Conservation (phyloP, 495 filamentous ascomycete species). For the Trichoderma asperelloides region DNA sequence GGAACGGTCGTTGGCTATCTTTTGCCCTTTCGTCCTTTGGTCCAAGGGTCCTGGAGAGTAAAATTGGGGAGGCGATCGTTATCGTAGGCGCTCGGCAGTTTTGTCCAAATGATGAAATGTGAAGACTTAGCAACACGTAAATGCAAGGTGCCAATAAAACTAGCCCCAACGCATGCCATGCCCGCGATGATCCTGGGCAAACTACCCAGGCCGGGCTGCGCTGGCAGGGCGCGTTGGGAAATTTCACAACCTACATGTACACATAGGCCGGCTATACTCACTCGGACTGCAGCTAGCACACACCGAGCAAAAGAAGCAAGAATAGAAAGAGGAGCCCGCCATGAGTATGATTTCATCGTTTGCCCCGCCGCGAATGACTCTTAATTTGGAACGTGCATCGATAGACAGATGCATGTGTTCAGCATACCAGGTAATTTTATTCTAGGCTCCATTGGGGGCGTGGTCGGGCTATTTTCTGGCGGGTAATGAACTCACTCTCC, state of each 20-base stretch:
- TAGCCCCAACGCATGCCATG: neutral
- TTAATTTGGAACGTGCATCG: neutral
- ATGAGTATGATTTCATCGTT: neutral
- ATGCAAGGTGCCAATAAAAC: neutral
- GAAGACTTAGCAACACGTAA: neutral
- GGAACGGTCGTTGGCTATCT: neutral
- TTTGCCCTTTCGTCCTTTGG: too few relatives aligned
- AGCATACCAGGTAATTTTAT: neutral
- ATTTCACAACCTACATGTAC: too few relatives aligned
- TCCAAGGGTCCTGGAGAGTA: too few relatives aligned
- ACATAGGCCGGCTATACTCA: too few relatives aligned
- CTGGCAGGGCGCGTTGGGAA: too few relatives aligned
- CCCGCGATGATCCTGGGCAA: neutral
- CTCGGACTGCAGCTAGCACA: too few relatives aligned
- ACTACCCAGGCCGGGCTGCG: neutral
- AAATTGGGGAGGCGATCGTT: too few relatives aligned
- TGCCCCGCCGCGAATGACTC: neutral
- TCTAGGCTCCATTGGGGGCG: neutral
- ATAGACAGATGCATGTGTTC: neutral
- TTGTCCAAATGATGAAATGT: neutral
- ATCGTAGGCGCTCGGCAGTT: too few relatives aligned
- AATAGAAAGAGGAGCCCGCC: conserved; percentile 4
- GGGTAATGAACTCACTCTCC: neutral
- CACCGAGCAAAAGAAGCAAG: neutral
- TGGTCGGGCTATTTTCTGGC: conserved; percentile 1